phyloP scores from a whole-genome alignment of 2,329 filamentous ascomycete genomes.

The Colletotrichum chrysophilum region DNA sequence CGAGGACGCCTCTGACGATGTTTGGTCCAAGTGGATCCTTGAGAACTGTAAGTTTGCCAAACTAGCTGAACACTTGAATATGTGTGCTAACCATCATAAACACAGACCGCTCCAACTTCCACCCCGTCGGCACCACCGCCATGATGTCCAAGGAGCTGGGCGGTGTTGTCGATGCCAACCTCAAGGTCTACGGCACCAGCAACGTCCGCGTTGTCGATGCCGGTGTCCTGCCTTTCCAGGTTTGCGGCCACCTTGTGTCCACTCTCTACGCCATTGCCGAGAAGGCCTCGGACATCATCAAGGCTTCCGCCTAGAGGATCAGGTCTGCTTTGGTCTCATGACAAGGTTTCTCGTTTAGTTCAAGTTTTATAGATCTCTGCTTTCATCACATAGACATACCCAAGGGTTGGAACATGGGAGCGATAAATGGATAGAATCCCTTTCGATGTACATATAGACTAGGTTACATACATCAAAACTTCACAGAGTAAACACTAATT shows the following conservation, averaged over 20 bases:
- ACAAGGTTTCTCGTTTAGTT: neutral
- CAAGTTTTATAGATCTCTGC: neutral
- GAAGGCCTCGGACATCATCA: conserved; percentile 41
- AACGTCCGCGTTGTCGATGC: conserved; percentile 56
- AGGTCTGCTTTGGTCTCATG: fast-evolving
- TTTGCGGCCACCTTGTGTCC: conserved; percentile 53
- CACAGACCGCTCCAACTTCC: conserved; percentile 37
- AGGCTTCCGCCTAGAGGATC: neutral
- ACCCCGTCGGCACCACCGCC: conserved; percentile 51
- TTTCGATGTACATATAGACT: neutral
- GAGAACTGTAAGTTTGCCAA: neutral
- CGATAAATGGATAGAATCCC: neutral
- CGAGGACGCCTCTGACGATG: conserved; percentile 30
- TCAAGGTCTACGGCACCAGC: conserved; percentile 56
- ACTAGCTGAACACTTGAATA: neutral
- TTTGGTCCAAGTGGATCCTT: conserved; percentile 6
- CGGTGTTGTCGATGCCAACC: conserved; percentile 50
- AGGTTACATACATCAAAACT: neutral
- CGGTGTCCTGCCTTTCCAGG: conserved; percentile 53
- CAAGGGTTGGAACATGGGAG: neutral
- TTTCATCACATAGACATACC: neutral
- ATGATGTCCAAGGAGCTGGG: conserved; percentile 56
- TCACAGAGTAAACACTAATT: neutral
- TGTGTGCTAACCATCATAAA: neutral
- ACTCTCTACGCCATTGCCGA: conserved; percentile 59